Base-by-base conservation (phyloP, 2,329 filamentous ascomycete genomes). In the Fusarium subtropicale region DNA sequence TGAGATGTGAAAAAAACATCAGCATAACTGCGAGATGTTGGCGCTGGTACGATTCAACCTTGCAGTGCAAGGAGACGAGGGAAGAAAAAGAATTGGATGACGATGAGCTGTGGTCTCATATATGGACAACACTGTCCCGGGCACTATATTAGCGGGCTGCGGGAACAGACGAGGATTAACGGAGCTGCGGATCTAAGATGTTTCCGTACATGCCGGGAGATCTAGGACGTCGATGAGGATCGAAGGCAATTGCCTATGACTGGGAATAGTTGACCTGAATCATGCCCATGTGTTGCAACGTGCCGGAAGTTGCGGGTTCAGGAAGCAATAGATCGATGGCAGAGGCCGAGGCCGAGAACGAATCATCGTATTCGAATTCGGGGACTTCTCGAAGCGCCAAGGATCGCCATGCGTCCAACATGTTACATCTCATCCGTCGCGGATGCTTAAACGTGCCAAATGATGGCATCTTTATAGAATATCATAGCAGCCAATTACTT, bases 241-340 rank as follows among this genome's bases (percentile, higher is more conserved):
- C 22, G n/a, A 63, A 26, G 41, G 15, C 26, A 13, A 57, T 53
- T 41, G 22, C 18, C n/a, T 28, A 33, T 20, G 42, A 53, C 58
- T 52, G 30, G 39, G 48, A 62, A 50, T 30, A 28, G 34, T 30
- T 30, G 36, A 44, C 47, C 34, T 57, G 54, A 42, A 33, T 50
- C 45, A 47, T 45, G 55, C 7, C 5, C 30, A 50, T 42, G 56
- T 36, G 26, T 20, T 51, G 45, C 34, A 31, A 65, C 56, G 63
- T 50, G 20, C 59, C 71, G 61, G 71, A 64, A 60, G 69, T 58
- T 61, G 60, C 64, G 64, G 71, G 64, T 55, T 36, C 33, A 58
- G 48, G 42, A 64, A 45, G 28, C 26, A 52, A 46, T 48, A 28
- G 38, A 54, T 53, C 46, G 45, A 50, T 42, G 33, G 13, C 18